A percentile compares a stretch with the other conserved stretches of the same genome.
Evolutionary conservation across 2,329 filamentous ascomycete genomes (phyloP).

Genomic region (Penicillium verrucosum): DNA sequence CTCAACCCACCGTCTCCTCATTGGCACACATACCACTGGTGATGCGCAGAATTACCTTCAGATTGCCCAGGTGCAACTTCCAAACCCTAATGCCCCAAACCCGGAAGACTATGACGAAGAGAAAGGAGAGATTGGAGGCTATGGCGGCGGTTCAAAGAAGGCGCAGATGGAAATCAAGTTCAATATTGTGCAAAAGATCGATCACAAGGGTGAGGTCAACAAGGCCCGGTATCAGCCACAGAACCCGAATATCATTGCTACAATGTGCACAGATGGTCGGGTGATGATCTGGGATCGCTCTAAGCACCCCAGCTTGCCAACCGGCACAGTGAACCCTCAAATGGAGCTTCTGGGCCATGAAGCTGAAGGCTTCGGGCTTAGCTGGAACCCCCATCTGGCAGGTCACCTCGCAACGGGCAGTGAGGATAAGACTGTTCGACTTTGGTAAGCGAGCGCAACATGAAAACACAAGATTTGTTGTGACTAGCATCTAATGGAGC

Average conservation of each 20-base stretch:
- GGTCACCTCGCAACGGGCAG: slow-evolving; percentile 86
- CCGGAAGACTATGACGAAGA: slow-evolving; percentile 86
- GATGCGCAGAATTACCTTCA: slow-evolving; percentile 86
- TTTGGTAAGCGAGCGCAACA: slow-evolving; percentile 65
- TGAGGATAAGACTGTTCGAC: slow-evolving; percentile 83
- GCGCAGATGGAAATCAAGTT: slow-evolving; percentile 73
- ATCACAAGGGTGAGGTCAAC: slow-evolving; percentile 95
- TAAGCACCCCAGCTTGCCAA: slow-evolving; percentile 79
- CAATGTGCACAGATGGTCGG: slow-evolving; percentile 80
- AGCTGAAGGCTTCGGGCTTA: slow-evolving; percentile 85
- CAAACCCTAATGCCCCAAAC: slow-evolving; percentile 69
- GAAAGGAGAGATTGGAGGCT: slow-evolving; percentile 87
- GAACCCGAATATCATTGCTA: slow-evolving; percentile 94
- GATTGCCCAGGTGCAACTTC: slow-evolving; percentile 90
- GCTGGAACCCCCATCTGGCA: slow-evolving; percentile 82
- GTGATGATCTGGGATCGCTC: slow-evolving; percentile 94
- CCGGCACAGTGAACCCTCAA: slow-evolving; percentile 72
- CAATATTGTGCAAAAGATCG: slow-evolving; percentile 90
- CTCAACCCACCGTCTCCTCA: slow-evolving; percentile 79
- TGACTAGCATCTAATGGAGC: slow-evolving; percentile 1
- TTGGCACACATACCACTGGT: slow-evolving; percentile 91
- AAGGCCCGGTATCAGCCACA: slow-evolving; percentile 97
- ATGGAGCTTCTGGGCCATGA: slow-evolving; percentile 82
- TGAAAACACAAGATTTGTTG: neutral
- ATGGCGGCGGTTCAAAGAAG: slow-evolving; percentile 69